A percentile compares a stretch with the other conserved stretches of the same genome.
phyloP scores from a whole-genome alignment of 768 basidiomycete species.

The Lentinus tigrinus region DNA sequence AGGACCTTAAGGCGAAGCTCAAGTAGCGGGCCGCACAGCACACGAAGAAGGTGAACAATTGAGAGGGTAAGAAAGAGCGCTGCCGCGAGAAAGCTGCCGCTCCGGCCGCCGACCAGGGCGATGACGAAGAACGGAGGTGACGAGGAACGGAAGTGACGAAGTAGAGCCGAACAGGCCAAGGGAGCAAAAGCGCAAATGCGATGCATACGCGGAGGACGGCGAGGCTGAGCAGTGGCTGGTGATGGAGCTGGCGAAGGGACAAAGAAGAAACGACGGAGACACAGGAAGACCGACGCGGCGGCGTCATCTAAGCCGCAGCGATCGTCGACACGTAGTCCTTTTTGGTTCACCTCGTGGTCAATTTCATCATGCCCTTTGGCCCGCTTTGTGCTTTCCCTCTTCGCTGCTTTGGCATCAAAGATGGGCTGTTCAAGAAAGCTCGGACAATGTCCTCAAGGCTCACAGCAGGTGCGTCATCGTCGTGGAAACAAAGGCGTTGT shows the following conservation, averaged over 20 bases:
- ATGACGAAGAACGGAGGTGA: too few species aligned
- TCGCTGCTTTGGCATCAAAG: too few species aligned
- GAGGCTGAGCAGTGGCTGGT: slow-evolving; percentile 9
- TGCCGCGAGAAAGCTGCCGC: slow-evolving; percentile 45
- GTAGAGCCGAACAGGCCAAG: slow-evolving; percentile 34
- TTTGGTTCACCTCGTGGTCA: too few species aligned
- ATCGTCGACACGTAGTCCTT: too few species aligned
- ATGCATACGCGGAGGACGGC: slow-evolving; percentile 7
- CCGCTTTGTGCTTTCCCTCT: too few species aligned
- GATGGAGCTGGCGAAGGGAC: slow-evolving; percentile 12
- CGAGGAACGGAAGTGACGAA: slow-evolving; percentile 34
- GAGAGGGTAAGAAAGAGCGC: slow-evolving; percentile 72
- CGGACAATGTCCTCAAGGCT: too few species aligned
- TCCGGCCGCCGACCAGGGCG: slow-evolving; percentile 24
- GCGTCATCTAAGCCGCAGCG: background rate
- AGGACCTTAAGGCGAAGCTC: slow-evolving; percentile 70
- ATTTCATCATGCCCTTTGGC: too few species aligned
- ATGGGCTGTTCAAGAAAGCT: too few species aligned
- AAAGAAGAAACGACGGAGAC: slow-evolving; percentile 43
- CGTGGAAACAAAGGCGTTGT: too few species aligned
- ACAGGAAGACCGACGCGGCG: slow-evolving; percentile 31
- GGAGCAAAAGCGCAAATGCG: slow-evolving; percentile 40
- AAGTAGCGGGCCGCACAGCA: slow-evolving; percentile 38
- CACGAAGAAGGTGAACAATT: slow-evolving; percentile 47
- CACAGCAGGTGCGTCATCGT: too few species aligned